Percentiles rank a stretch among this genome's conserved stretches.
These are phyloP conservation scores for Talaromyces sp. DNA, from an alignment of 2,329 filamentous ascomycete species.

Conservation along the genomic window DNA sequence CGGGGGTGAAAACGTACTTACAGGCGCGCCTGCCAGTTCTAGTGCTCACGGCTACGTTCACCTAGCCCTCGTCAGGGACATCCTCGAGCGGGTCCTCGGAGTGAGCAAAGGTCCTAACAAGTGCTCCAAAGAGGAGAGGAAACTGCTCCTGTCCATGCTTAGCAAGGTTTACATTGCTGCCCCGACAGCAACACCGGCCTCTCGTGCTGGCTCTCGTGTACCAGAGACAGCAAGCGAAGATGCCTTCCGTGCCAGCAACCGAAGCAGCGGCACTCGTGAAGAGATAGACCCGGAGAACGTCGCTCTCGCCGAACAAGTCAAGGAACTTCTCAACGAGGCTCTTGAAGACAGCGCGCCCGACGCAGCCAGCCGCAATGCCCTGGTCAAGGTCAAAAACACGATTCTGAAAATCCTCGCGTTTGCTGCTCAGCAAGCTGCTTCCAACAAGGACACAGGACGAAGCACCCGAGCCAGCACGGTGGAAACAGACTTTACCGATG, in stretches of 20 bases:
- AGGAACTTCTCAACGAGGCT: constrained; percentile 54
- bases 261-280: constrained; percentile 34
- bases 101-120: constrained; percentile 28
- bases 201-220: constrained; percentile 31
- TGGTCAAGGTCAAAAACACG: constrained; percentile 42
- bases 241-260: constrained; percentile 45
- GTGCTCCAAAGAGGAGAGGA: constrained; percentile 69
- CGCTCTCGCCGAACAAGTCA: constrained; percentile 48
- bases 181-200: constrained; percentile 36
- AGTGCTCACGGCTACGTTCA: constrained; percentile 69
- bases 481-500: constrained; percentile 2
- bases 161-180: constrained; percentile 77
- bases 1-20: constrained; percentile 42
- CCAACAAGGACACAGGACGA: constrained; percentile 19
- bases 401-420: constrained; percentile 39
- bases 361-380: constrained; percentile 39
- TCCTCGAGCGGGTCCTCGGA: constrained; percentile 67
- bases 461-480: constrained; percentile 21
- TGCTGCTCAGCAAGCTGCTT: constrained; percentile 36
- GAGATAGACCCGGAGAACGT: constrained; percentile 38
- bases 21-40: constrained; percentile 49
- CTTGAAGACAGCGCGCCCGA: constrained; percentile 43
- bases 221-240: constrained; percentile 54
- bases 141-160: constrained; percentile 69
- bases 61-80: constrained; percentile 68